These are phyloP conservation scores for Apiospora hydei DNA, from an alignment of 2,329 filamentous ascomycete species.

Conservation along the genomic window DNA sequence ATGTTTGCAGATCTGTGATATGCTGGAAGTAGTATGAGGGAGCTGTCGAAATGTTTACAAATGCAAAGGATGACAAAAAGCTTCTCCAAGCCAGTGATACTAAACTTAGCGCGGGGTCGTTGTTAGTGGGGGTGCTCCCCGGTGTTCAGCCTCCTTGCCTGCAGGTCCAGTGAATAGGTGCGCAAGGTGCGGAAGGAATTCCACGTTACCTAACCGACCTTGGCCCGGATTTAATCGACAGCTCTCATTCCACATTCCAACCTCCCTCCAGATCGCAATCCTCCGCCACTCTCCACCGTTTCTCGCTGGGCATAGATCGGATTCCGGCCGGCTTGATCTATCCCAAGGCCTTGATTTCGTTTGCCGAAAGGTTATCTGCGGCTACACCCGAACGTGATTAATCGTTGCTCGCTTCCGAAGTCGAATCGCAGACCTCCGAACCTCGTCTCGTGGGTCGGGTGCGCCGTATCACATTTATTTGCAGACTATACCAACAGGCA, in stretches of 20 bases:
- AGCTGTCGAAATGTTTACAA: neutral
- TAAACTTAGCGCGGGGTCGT: constrained; percentile 13
- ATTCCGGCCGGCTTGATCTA: neutral
- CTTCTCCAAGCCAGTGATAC: constrained; percentile 1
- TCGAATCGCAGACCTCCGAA: neutral
- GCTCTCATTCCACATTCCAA: neutral
- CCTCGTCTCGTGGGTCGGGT: neutral
- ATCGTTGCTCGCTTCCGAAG: neutral
- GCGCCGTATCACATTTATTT: neutral
- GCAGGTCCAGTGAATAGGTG: neutral
- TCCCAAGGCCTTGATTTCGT: neutral
- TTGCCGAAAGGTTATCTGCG: neutral
- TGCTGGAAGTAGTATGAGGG: neutral
- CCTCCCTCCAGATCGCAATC: neutral
- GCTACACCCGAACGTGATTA: neutral
- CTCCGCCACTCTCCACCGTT: neutral
- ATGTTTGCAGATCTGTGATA: constrained; percentile 39
- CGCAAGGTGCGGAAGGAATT: neutral
- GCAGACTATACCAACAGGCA: neutral
- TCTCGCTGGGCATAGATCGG: neutral
- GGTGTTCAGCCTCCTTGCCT: constrained; percentile 9
- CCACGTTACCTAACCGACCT: neutral
- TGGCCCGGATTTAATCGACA: neutral
- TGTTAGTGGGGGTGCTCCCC: neutral
- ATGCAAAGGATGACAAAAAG: constrained; percentile 16